Percentiles rank a stretch among this genome's conserved stretches.
Conservation (phyloP, 345 rosid genomes). For the Eucalyptus erythrocorys region DNA sequence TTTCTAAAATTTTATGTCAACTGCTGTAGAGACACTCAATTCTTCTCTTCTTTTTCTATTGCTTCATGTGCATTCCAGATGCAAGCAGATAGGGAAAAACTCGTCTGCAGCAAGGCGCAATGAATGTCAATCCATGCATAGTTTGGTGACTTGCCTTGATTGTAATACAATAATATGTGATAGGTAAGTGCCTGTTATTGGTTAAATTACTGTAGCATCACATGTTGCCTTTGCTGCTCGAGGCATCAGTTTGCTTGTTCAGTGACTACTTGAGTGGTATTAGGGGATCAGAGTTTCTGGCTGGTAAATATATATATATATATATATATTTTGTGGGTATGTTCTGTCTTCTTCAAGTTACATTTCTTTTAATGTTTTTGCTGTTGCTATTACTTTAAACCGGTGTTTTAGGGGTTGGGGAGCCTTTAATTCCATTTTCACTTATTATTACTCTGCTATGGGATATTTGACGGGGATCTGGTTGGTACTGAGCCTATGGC, state of each 20-base stretch:
- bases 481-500: background rate
- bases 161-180: slow-evolving; percentile 50
- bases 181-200: slow-evolving; percentile 16
- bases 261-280: background rate
- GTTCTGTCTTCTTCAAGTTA: background rate
- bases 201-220: background rate
- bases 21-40: background rate
- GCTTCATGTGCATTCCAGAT: slow-evolving; percentile 22
- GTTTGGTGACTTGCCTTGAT: slow-evolving; percentile 51
- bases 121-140: slow-evolving; percentile 31
- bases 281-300: background rate
- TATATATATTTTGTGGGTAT: too few species aligned
- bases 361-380: background rate
- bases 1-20: background rate
- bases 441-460: background rate
- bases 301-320: too few species aligned
- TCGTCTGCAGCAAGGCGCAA: slow-evolving; percentile 32
- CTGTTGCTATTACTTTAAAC: background rate
- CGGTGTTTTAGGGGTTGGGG: background rate
- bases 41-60: background rate
- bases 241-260: background rate
- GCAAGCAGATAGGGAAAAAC: slow-evolving; percentile 37
- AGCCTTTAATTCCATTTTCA: background rate
- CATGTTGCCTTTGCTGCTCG: background rate
- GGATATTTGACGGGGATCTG: background rate